Conservation (phyloP, 192 early-diverging fungal genomes). For the Powellomyces hirtus region DNA sequence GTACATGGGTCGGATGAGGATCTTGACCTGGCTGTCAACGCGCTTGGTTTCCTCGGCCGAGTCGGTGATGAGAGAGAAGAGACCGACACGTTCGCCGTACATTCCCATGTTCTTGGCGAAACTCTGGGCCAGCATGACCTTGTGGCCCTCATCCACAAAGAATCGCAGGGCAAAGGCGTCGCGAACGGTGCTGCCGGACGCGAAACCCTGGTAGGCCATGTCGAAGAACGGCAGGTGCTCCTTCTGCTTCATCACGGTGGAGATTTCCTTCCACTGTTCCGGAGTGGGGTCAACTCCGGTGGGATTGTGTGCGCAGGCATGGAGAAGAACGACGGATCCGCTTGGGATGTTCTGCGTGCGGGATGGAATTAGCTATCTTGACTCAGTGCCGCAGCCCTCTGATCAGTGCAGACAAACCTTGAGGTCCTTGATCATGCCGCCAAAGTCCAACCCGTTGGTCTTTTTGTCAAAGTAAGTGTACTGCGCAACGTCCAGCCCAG, state of each 20-base stretch:
- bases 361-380: not conserved
- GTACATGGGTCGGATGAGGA: slow-evolving; percentile 95
- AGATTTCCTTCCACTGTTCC: slow-evolving; percentile 90
- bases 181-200: slow-evolving; percentile 81
- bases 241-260: slow-evolving; percentile 67
- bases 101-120: slow-evolving; percentile 99
- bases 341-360: slow-evolving; percentile 66
- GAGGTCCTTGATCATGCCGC: slow-evolving; percentile 88
- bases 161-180: slow-evolving; percentile 94
- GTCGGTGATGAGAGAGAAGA: slow-evolving; percentile 80
- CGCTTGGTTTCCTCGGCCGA: slow-evolving; percentile 72
- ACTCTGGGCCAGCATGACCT: slow-evolving; percentile 83
- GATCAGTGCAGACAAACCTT: slow-evolving; percentile 45
- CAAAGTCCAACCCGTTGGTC: slow-evolving; percentile 91
- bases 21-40: slow-evolving; percentile 91
- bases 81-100: slow-evolving; percentile 95
- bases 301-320: slow-evolving; percentile 99
- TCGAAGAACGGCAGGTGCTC: slow-evolving; percentile 95
- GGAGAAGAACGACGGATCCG: slow-evolving; percentile 87
- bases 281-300: slow-evolving; percentile 96
- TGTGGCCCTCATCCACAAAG: slow-evolving; percentile 78
- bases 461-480: slow-evolving; percentile 95
- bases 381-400: too few relatives aligned
- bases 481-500: slow-evolving; percentile 79
- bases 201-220: slow-evolving; percentile 99